Conservation (phyloP, 108 stramenopile species). For the Skeletonema potamos region DNA sequence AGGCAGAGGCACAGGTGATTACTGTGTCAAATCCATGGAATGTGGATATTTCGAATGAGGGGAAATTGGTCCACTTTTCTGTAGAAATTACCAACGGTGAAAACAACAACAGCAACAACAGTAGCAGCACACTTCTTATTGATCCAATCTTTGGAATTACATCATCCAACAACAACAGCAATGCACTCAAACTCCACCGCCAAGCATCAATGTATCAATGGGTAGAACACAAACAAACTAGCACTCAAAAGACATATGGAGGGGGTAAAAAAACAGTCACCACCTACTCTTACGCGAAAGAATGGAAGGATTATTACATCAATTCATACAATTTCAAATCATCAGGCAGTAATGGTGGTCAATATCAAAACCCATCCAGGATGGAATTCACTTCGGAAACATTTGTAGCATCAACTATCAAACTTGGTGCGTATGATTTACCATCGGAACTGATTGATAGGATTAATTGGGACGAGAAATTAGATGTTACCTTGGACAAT, state of each 20-base stretch:
- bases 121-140: not conserved
- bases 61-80: slow-evolving; percentile 23
- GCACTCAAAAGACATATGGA: not conserved
- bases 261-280: not conserved
- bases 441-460: not conserved
- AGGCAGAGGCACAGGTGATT: slow-evolving; percentile 16
- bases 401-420: not conserved
- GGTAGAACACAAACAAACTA: not conserved
- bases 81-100: slow-evolving; percentile 10
- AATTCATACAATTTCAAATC: slow-evolving; percentile 7
- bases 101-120: slow-evolving; percentile 25
- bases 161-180: too few relatives aligned
- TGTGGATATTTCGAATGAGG: slow-evolving; percentile 6
- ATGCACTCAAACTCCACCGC: not conserved
- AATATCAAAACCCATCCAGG: slow-evolving; percentile 4
- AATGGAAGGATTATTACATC: slow-evolving; percentile 4
- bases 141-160: not conserved
- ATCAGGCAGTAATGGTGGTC: not conserved
- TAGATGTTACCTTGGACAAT: not conserved
- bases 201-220: not conserved
- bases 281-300: slow-evolving; percentile 11
- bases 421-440: slow-evolving; percentile 3
- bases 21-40: slow-evolving; percentile 5
- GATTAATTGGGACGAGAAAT: not conserved
- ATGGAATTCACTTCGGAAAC: not conserved